phyloP scores from a whole-genome alignment of 805 yeast genomes.

The Candida lessepsii region DNA sequence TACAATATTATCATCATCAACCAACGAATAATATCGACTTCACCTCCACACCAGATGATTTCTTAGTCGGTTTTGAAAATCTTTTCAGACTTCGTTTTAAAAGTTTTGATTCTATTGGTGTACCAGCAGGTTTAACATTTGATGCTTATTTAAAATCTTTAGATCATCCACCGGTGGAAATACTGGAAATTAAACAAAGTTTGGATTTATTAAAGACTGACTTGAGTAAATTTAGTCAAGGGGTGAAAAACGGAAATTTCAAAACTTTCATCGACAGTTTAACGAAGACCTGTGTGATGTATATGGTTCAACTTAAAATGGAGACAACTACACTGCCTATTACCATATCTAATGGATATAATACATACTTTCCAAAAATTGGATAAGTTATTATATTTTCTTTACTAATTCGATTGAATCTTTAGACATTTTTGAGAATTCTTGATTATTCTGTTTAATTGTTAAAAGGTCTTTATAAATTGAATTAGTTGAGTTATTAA shows the following conservation, averaged over 20 bases:
- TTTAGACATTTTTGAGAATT: slow-evolving; percentile 7
- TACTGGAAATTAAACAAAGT: neutral
- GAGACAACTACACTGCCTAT: neutral
- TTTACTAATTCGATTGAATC: slow-evolving; percentile 7
- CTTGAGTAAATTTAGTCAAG: slow-evolving; percentile 1
- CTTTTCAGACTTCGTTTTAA: slow-evolving; percentile 15
- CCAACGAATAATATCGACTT: slow-evolving; percentile 5
- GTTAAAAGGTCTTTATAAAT: slow-evolving; percentile 14
- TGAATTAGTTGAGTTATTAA: slow-evolving; percentile 14
- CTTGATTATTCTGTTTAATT: slow-evolving; percentile 11
- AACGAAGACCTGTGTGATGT: slow-evolving; percentile 14
- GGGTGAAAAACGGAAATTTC: slow-evolving; percentile 1
- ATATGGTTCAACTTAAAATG: slow-evolving; percentile 8
- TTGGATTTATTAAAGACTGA: slow-evolving; percentile 9
- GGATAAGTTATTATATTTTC: slow-evolving; percentile 5
- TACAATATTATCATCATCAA: slow-evolving; percentile 10
- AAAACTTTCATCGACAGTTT: slow-evolving; percentile 11
- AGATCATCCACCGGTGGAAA: neutral
- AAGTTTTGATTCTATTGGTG: slow-evolving; percentile 17
- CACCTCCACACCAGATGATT: slow-evolving; percentile 3
- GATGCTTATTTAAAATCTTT: slow-evolving; percentile 7
- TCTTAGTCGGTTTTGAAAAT: slow-evolving; percentile 12
- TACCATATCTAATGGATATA: slow-evolving; percentile 8
- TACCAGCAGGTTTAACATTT: slow-evolving; percentile 12
- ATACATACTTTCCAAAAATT: slow-evolving; percentile 14